Evolutionary conservation across 2,329 filamentous ascomycete species (phyloP), one percentile per base, ranked within the genome.

Genomic region (Penicillium hesseltinei): DNA sequence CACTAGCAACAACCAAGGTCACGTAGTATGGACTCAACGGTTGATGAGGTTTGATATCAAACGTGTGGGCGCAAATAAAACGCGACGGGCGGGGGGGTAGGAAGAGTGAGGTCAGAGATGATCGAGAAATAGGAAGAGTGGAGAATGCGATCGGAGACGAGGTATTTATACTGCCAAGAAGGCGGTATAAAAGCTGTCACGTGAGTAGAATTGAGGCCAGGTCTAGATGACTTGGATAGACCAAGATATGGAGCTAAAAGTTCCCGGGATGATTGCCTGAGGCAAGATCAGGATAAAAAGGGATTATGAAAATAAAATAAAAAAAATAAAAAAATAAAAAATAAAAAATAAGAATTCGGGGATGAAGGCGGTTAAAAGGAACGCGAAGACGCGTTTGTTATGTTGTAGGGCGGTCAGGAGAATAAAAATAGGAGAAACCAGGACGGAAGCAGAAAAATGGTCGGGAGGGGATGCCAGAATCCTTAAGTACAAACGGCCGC

Each of bases 161-260:
- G 52, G 67, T 66, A 69, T 77, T 76, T 77, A 77, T 77, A 75
- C 68, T 69, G 75, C 75, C 75, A 77, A 77, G 74, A 74, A 65
- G 60, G 65, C 67, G 63, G 66, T 67, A 63, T 58, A 21, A 42
- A 42, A 27, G 2, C 10, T 35, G 62, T 77, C 75, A 77, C 75
- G 75, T 77, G 75, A 65, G 52, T 49, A 36, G 15, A 51, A 31
- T 36, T 52, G 50, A 33, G 10, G 39, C 35, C 36, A 23, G 36
- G 53, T 44, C 53, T 56, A 56, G 53, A 56, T 43, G 40, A 42
- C 50, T 44, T 36, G 38, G 38, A 39, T 42, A 33, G 47, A 36
- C n/a, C 52, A 44, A 31, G 33, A 40, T 36, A 56, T 47, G 54
- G 33, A 50, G 50, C 50, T 52, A 52, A 45, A 27, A 19, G 6